These are phyloP conservation scores for Aspergillus tamarii DNA, from an alignment of 2,329 filamentous ascomycete species.

Conservation along the genomic window DNA sequence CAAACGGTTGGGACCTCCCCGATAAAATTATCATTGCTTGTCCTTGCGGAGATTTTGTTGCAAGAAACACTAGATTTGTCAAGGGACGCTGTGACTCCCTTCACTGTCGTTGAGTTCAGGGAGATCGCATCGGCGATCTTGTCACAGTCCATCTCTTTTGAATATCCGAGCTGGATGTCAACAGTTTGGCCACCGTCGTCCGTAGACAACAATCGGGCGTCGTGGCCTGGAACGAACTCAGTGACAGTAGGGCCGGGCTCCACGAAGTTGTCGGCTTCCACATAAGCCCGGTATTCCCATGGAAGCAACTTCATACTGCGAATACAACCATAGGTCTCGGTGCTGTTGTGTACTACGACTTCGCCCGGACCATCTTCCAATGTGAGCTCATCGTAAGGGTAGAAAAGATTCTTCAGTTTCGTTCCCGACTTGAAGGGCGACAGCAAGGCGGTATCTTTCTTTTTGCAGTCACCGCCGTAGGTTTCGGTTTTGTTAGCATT, in stretches of 20 bases:
- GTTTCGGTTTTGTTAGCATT: conserved; percentile 52
- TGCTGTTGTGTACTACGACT: conserved; percentile 53
- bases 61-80: conserved; percentile 53
- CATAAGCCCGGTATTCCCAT: conserved; percentile 64
- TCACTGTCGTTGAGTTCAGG: conserved; percentile 58
- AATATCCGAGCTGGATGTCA: conserved; percentile 51
- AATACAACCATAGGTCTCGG: conserved; percentile 59
- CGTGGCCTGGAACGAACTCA: conserved; percentile 63
- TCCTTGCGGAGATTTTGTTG: conserved; percentile 38
- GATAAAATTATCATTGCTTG: conserved; percentile 37
- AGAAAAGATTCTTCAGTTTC: conserved; percentile 65
- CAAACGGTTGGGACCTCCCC: conserved; percentile 60
- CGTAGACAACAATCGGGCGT: conserved; percentile 58
- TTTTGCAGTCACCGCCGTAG: conserved; percentile 62
- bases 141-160: conserved; percentile 64
- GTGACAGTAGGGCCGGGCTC: conserved; percentile 62
- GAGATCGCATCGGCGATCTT: conserved; percentile 54
- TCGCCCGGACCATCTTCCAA: conserved; percentile 51
- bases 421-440: conserved; percentile 59
- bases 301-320: conserved; percentile 54
- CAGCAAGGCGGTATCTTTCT: conserved; percentile 53
- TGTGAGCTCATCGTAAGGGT: conserved; percentile 60
- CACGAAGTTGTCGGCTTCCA: conserved; percentile 56
- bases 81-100: conserved; percentile 48
- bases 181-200: conserved; percentile 57